These are phyloP conservation scores for Cyclotella atomus DNA, from an alignment of 108 stramenopile species.

Conservation along the genomic window DNA sequence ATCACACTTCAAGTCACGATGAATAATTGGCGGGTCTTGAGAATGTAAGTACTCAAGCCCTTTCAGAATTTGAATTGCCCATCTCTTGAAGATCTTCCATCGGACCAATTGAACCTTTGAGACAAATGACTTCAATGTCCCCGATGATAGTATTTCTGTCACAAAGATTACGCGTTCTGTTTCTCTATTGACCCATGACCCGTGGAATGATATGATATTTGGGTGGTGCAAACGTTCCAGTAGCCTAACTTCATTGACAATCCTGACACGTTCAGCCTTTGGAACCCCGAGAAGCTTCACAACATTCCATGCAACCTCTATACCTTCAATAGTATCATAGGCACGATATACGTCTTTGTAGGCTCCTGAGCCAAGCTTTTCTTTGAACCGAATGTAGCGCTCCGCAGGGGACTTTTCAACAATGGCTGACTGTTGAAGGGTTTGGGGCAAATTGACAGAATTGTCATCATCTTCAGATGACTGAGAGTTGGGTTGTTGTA, in stretches of 20 bases:
- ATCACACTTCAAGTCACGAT: conserved; percentile 97
- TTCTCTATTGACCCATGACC: conserved; percentile 97
- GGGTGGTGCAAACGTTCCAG: conserved; percentile 93
- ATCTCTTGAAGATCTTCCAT: conserved; percentile 96
- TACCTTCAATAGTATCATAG: conserved; percentile 96
- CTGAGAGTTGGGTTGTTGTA: background rate
- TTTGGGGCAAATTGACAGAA: conserved; percentile 26
- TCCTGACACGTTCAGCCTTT: conserved; percentile 85
- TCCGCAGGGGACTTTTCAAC: conserved; percentile 90
- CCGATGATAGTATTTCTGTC: conserved; percentile 96
- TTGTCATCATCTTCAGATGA: conserved; percentile 48
- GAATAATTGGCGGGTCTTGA: conserved; percentile 98
- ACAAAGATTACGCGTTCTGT: conserved; percentile 93
- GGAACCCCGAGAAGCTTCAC: conserved; percentile 91
- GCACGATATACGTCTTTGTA: conserved; percentile 97
- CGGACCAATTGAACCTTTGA: conserved; percentile 95
- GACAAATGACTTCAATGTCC: conserved; percentile 92
- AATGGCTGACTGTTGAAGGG: conserved; percentile 50
- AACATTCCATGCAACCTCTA: conserved; percentile 98
- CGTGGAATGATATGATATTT: conserved; percentile 97
- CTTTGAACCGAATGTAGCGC: conserved; percentile 95
- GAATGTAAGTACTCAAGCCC: conserved; percentile 96
- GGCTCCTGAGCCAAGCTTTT: conserved; percentile 94
- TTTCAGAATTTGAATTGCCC: conserved; percentile 95
- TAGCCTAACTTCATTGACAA: conserved; percentile 96